A percentile compares a stretch with the other conserved stretches of the same genome.
These are phyloP conservation scores for Arthroderma uncinatum DNA, from an alignment of 2,329 filamentous ascomycete genomes.

Conservation along the genomic window DNA sequence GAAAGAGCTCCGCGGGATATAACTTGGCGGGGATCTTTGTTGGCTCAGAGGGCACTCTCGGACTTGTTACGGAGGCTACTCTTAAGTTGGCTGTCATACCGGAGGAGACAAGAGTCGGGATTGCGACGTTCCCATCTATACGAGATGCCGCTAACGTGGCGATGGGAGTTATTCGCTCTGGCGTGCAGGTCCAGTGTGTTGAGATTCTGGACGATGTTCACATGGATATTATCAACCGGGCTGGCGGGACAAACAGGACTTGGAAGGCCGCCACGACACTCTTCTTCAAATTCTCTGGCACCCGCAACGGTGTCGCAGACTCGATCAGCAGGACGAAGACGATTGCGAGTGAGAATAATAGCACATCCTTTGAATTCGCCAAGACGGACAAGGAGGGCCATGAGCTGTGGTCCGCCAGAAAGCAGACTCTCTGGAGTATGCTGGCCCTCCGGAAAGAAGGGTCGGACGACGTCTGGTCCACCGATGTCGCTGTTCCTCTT, in stretches of 20 bases:
- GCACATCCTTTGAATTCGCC: conserved; percentile 46
- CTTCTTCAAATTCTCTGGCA: conserved; percentile 57
- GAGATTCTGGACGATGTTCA: conserved; percentile 51
- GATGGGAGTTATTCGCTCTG: conserved; percentile 51
- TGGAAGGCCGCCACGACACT: conserved; percentile 34
- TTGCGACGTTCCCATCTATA: conserved; percentile 50
- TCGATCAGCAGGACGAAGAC: conserved; percentile 59
- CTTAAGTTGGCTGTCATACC: conserved; percentile 57
- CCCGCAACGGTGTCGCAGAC: conserved; percentile 63
- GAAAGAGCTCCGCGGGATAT: conserved; percentile 61
- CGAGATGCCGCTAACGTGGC: conserved; percentile 54
- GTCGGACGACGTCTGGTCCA: conserved; percentile 47
- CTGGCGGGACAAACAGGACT: conserved; percentile 46
- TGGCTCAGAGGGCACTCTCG: conserved; percentile 60
- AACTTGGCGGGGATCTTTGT: conserved; percentile 59
- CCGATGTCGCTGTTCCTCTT: conserved; percentile 51
- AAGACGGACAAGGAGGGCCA: conserved; percentile 44
- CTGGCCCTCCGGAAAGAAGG: conserved; percentile 44
- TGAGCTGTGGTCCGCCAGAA: conserved; percentile 49
- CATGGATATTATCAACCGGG: conserved; percentile 57
- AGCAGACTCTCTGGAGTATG: conserved; percentile 52
- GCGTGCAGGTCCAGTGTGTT: conserved; percentile 57
- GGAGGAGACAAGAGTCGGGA: conserved; percentile 52
- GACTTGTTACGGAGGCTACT: conserved; percentile 59
- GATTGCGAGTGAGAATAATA: conserved; percentile 53